Conservation (phyloP, 768 basidiomycete species). For the Daedalea quercina region DNA sequence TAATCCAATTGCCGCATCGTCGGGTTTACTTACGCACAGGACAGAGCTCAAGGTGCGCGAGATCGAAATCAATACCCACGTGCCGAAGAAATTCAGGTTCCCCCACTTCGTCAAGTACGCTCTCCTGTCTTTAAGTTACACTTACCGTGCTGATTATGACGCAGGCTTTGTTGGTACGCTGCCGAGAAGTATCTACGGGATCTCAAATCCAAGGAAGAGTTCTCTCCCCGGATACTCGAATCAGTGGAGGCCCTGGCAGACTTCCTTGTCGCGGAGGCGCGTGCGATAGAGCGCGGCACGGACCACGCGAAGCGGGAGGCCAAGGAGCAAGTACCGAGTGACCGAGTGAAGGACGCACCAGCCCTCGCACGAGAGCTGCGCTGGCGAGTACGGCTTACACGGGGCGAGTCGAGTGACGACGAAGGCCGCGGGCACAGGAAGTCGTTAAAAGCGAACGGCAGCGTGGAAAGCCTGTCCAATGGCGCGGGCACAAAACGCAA, state of each 20-base stretch:
- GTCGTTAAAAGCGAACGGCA: constrained; percentile 36
- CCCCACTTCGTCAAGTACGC: constrained; percentile 20
- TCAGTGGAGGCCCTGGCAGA: constrained; percentile 67
- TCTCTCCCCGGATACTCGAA: constrained; percentile 54
- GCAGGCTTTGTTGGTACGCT: constrained; percentile 86
- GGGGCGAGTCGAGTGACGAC: constrained; percentile 62
- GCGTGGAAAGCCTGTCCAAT: constrained; percentile 15
- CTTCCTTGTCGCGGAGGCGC: constrained; percentile 75
- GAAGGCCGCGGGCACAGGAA: constrained; percentile 36
- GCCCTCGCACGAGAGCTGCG: constrained; percentile 78
- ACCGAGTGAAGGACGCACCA: constrained; percentile 76
- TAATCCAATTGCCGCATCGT: constrained; percentile 2
- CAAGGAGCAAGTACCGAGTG: constrained; percentile 74
- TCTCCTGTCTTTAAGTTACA: neutral
- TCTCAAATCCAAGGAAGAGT: constrained; percentile 50
- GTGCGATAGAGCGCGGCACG: constrained; percentile 60
- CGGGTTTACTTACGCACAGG: constrained; percentile 1
- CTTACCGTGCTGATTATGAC: neutral
- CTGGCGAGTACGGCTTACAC: constrained; percentile 68
- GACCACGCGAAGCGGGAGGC: constrained; percentile 71
- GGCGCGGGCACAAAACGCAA: constrained; percentile 24
- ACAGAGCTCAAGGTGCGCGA: constrained; percentile 82
- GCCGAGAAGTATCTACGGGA: constrained; percentile 76
- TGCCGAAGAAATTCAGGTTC: constrained; percentile 56
- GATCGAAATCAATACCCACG: constrained; percentile 89